Percentiles rank a stretch among this genome's conserved stretches.
Conservation (phyloP, 768 basidiomycete species). For the Boletus coccyginus region DNA sequence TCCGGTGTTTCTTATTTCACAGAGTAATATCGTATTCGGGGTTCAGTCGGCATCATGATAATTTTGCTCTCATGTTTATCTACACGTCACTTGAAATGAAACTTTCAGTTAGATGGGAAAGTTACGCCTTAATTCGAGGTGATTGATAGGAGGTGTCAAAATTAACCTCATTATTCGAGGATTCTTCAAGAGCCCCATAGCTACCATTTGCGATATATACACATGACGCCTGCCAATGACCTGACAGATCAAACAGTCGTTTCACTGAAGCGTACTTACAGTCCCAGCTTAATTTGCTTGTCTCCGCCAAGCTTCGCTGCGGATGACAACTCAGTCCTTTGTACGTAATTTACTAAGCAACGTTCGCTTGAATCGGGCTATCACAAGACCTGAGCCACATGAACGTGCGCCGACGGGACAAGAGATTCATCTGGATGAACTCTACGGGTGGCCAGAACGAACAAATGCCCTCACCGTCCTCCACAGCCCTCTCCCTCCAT, state of each 20-base stretch:
- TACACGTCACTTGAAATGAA: conserved; percentile 2
- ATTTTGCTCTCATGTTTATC: conserved; percentile 9
- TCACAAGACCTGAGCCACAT: too few species aligned
- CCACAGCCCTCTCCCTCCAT: neutral
- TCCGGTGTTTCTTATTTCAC: conserved; percentile 1
- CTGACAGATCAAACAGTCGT: neutral
- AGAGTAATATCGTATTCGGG: conserved; percentile 11
- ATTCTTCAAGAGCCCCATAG: too few species aligned
- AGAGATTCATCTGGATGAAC: too few species aligned
- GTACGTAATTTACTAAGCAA: neutral
- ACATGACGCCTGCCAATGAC: neutral
- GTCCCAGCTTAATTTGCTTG: too few species aligned
- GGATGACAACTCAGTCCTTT: neutral
- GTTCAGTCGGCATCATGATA: conserved; percentile 7
- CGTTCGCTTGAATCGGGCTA: neutral
- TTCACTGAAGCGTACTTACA: neutral
- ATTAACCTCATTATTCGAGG: conserved; percentile 3
- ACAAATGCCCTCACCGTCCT: neutral
- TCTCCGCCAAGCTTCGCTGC: neutral
- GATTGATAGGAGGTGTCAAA: conserved; percentile 17
- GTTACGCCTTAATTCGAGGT: conserved; percentile 6
- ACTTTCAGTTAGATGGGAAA: neutral
- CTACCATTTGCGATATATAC: neutral
- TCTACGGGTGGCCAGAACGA: neutral
- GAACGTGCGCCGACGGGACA: neutral